phyloP scores from a whole-genome alignment of 164 flowering plant species.

The Paratinospora sagittata region DNA sequence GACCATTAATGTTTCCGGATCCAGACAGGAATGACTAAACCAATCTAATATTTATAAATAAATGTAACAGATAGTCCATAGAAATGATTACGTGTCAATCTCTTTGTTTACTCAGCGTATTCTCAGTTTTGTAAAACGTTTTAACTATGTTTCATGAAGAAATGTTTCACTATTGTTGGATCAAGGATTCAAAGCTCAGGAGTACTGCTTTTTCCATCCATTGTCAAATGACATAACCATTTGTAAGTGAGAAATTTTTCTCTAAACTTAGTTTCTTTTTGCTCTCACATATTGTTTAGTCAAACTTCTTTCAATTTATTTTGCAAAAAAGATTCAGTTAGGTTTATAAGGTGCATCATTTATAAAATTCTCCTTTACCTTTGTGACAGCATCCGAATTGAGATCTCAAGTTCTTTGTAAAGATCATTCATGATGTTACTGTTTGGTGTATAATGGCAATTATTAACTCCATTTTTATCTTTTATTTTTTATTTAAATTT shows the following conservation, averaged over 20 bases:
- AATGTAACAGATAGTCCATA: too few species aligned
- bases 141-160: conserved; percentile 31
- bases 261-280: not conserved
- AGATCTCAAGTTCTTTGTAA: not conserved
- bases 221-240: conserved; percentile 78
- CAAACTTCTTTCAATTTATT: not conserved
- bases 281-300: conserved; percentile 3
- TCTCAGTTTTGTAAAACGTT: conserved; percentile 1
- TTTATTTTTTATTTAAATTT: too few species aligned
- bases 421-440: not conserved
- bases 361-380: not conserved
- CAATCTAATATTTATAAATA: too few species aligned
- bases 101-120: not conserved
- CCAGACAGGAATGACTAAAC: too few species aligned
- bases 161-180: conserved; percentile 73
- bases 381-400: not conserved
- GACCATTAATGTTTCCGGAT: too few species aligned
- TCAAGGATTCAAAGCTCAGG: conserved; percentile 65
- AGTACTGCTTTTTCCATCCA: conserved; percentile 81
- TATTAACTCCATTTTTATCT: not conserved
- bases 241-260: conserved; percentile 39
- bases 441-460: not conserved
- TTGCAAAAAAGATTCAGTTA: not conserved
- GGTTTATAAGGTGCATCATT: not conserved
- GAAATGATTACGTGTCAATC: not conserved